These are phyloP conservation scores for Ophiostoma himal-ulmi DNA, from an alignment of 2,329 filamentous ascomycete species.

Conservation along the genomic window DNA sequence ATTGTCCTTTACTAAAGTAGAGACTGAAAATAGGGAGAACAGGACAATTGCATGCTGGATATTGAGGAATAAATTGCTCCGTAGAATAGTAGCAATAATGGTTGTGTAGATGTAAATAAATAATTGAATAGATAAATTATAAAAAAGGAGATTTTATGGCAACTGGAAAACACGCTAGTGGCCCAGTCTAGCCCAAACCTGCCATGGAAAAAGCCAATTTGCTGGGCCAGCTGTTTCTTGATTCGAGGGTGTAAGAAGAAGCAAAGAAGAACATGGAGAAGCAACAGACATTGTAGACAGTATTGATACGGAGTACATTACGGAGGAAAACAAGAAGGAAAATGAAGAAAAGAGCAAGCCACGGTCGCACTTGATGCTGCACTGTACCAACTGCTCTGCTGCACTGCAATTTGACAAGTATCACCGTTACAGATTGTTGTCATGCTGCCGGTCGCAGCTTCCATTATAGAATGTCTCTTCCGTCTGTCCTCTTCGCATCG, in stretches of 20 bases:
- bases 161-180: conserved; percentile 18
- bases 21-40: neutral
- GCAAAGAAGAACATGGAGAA: neutral
- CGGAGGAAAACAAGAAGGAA: neutral
- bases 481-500: neutral
- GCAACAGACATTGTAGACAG: too few species aligned
- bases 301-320: too few species aligned
- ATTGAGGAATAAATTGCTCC: too few species aligned
- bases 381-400: neutral
- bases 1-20: neutral
- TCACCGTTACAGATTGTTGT: neutral
- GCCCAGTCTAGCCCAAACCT: conserved; percentile 13
- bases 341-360: neutral
- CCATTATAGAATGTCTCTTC: neutral
- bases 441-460: neutral
- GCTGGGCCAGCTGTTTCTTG: conserved; percentile 11
- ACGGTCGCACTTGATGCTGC: neutral
- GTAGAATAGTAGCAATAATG: neutral
- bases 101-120: neutral
- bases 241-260: neutral
- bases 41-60: neutral
- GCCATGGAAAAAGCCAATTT: conserved; percentile 12
- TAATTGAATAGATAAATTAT: neutral
- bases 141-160: neutral
- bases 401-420: neutral